A percentile compares a stretch with the other conserved stretches of the same genome.
These are phyloP conservation scores for Platismatia glauca DNA, from an alignment of 495 filamentous ascomycete species.

Conservation along the genomic window DNA sequence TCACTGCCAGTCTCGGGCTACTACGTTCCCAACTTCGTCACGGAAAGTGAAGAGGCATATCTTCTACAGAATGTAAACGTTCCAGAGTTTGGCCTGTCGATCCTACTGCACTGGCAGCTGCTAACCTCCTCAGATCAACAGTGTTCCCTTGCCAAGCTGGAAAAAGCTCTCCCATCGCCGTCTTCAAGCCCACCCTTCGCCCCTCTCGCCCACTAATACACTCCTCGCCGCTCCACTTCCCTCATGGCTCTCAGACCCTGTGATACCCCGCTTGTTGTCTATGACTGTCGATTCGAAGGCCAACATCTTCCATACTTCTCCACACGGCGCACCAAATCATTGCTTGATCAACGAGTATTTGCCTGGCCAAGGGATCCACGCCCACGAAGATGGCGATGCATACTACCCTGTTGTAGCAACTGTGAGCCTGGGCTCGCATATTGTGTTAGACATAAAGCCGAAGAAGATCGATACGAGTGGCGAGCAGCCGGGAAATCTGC, in stretches of 20 bases:
- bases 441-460: slow-evolving; percentile 70
- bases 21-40: slow-evolving; percentile 86
- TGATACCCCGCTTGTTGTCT: slow-evolving; percentile 57
- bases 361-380: slow-evolving; percentile 86
- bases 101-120: not conserved
- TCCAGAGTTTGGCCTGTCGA: not conserved
- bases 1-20: slow-evolving; percentile 59
- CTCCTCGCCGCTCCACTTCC: slow-evolving; percentile 72
- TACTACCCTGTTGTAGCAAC: slow-evolving; percentile 86
- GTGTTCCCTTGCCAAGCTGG: slow-evolving; percentile 71
- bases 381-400: slow-evolving; percentile 85
- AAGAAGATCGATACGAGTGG: slow-evolving; percentile 36
- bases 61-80: slow-evolving; percentile 58
- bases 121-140: slow-evolving; percentile 29
- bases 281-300: slow-evolving; percentile 28
- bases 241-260: slow-evolving; percentile 61
- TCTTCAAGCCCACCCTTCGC: slow-evolving; percentile 82
- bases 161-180: slow-evolving; percentile 74
- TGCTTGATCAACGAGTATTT: slow-evolving; percentile 88
- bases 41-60: slow-evolving; percentile 57
- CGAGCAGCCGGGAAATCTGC: slow-evolving; percentile 22
- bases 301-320: slow-evolving; percentile 57
- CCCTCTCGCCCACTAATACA: slow-evolving; percentile 60
- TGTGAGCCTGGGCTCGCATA: slow-evolving; percentile 67
- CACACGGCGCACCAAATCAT: slow-evolving; percentile 77